A percentile compares a stretch with the other conserved stretches of the same genome.
Evolutionary conservation across 805 yeast species (phyloP).

Genomic region (Cyberlindnera misumaiensis): DNA sequence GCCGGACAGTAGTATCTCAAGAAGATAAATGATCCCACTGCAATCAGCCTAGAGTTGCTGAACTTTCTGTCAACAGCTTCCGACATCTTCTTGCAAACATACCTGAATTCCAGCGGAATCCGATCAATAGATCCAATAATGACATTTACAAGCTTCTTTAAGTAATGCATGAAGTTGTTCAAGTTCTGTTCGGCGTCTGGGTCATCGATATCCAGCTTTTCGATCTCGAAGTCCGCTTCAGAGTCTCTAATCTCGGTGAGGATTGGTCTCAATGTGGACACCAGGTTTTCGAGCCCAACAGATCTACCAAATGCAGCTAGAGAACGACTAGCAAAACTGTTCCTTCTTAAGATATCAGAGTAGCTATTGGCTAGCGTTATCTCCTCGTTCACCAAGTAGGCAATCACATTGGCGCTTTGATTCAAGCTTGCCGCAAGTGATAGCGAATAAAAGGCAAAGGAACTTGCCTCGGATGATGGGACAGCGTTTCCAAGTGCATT

Average conservation of each 20-base stretch:
- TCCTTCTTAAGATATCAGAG: constrained; percentile 71
- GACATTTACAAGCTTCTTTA: constrained; percentile 49
- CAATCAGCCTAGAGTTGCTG: constrained; percentile 58
- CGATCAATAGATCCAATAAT: constrained; percentile 46
- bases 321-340: constrained; percentile 75
- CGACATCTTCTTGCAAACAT: constrained; percentile 63
- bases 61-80: constrained; percentile 51
- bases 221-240: constrained; percentile 57
- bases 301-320: constrained; percentile 63
- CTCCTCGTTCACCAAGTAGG: constrained; percentile 53
- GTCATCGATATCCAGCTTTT: constrained; percentile 35
- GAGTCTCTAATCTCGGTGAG: constrained; percentile 45
- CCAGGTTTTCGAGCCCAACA: constrained; percentile 57
- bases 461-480: constrained; percentile 62
- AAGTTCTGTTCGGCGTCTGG: constrained; percentile 35
- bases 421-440: constrained; percentile 43
- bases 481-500: constrained; percentile 54
- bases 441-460: constrained; percentile 59
- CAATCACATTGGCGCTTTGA: constrained; percentile 40
- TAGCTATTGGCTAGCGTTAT: constrained; percentile 52
- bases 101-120: constrained; percentile 68
- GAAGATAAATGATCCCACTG: constrained; percentile 84
- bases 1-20: constrained; percentile 83
- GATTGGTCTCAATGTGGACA: constrained; percentile 46
- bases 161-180: constrained; percentile 45